Evolutionary conservation across 225 moss, liverwort and hornwort species (phyloP), one percentile per base, ranked within the genome.

Genomic region (Polytrichum commune): DNA sequence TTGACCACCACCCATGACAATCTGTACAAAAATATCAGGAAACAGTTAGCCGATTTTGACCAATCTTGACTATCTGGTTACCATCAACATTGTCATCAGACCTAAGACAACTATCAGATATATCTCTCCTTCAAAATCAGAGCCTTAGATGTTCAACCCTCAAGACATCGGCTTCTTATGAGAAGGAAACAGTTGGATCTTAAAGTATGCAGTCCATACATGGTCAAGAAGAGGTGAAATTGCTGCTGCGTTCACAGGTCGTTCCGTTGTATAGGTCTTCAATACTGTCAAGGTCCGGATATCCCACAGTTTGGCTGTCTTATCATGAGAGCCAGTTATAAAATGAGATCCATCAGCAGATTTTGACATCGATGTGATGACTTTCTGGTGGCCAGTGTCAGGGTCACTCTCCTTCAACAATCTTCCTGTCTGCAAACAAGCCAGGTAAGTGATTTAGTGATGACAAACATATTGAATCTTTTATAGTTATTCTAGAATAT

Each of bases 1-100:
- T 87, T 96, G 96, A 69, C 96, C 96, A 84, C 96, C 93, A 71
- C 96, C 96, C 71, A 93, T 89, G 64, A 96, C 93, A 71, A 95
- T 85, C 88, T 94, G 84, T 23, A 54, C 66, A 27, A 68, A 76
- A 19, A 22, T 33, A 60, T 25, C 62, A 28, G 28, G 20, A 20
- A 5, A 27, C 65, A 9, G 16, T 30, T 55, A 65, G 1, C 63
- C 72, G 53, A 54, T 27, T 27, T 54, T 27, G 20, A 62, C 1
- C 27, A 76, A 24, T 32, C 22, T 46, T 16, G 46, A 46, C 46
- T 46, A 13, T 46, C 13, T 4, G 3, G 13, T 46, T 46, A 46
- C 16, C 13, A 46, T 13, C 13, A 16, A 13, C 46, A 46, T 46
- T 3, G 13, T 13, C 46, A 13, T 46, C 4, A 4, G 4, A 16